Evolutionary conservation across 768 basidiomycete species (phyloP), one percentile per base, ranked within the genome.

Genomic region (Pilatotrama ljubarskyi): DNA sequence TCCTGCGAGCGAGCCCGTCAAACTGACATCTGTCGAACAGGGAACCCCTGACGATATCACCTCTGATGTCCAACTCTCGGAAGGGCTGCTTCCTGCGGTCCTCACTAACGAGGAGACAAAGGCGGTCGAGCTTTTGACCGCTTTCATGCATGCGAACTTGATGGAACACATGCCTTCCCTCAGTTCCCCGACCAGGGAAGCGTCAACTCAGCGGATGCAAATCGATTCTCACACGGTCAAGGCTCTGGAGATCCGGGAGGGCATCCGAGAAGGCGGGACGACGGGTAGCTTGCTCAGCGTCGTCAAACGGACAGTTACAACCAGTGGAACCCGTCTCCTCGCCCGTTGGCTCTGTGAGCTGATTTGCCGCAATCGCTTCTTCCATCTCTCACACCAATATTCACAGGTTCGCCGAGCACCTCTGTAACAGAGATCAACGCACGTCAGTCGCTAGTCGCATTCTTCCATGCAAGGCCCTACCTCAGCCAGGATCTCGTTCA

Each of bases 141-240:
- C 75, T 2, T 93, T 84, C 71, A 78, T 94, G 59, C 81, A 77
- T 62, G 76, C 74, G 42, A 87, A 89, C 66, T 80, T 95, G 24
- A 72, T 94, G 66, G 93, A 93, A 49, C 81, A 87, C 67, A 90
- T 89, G 86, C 92, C 93, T 13, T 68, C 69, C 18, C 78, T 91
- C 24, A 76, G 79, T 24, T 68, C 71, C 24, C 88, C 91, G 0
- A 78, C 75, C 42, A 82, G 78, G 63, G 90, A 93, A 71, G 77
- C 72, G 17, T 62, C 71, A 15, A 69, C 77, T 25, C 75, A 78
- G 24, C 79, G 86, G n/a, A 92, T 95, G 91, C 88, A 93, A 64
- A 91, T 95, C 56, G 93, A 95, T 69, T 82, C 89, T 4, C 87
- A 94, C 69, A 94, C 93, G 1, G 88, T 94, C 72, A 88, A 89